A percentile compares a stretch with the other conserved stretches of the same genome.
These are phyloP conservation scores for Primulina eburnea DNA, from an alignment of 257 asterid genomes.

Conservation along the genomic window DNA sequence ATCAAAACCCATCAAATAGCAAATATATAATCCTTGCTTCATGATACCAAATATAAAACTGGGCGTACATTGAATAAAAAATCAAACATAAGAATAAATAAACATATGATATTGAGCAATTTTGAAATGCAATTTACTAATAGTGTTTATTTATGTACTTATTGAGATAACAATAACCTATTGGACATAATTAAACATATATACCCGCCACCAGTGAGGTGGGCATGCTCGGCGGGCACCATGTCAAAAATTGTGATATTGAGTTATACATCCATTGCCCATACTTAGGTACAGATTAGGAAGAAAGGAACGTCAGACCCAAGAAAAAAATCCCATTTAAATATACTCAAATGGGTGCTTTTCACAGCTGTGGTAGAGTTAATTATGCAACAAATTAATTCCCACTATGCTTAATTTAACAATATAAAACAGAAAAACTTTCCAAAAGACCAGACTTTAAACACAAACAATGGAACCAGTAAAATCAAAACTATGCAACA, in stretches of 20 bases:
- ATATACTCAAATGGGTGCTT: neutral
- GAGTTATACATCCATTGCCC: neutral
- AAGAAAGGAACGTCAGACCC: neutral
- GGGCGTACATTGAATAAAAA: neutral
- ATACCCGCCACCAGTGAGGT: too few relatives aligned
- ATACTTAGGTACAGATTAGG: neutral
- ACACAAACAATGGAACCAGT: neutral
- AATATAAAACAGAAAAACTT: neutral
- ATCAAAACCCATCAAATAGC: conserved; percentile 6
- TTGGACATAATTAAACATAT: too few relatives aligned
- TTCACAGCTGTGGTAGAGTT: conserved; percentile 4
- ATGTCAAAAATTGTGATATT: too few relatives aligned
- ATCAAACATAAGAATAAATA: neutral
- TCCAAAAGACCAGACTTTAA: neutral
- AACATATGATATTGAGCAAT: neutral
- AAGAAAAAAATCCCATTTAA: neutral
- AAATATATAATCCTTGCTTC: neutral
- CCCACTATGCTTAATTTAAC: neutral
- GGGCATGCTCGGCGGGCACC: too few relatives aligned
- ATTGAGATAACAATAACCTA: too few relatives aligned
- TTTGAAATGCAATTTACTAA: too few relatives aligned
- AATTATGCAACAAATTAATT: neutral
- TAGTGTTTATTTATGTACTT: too few relatives aligned
- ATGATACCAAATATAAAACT: neutral
- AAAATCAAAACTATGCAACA: neutral